phyloP scores from a whole-genome alignment of 176 grass and related monocot genomes.

The Oryza glaberrima region DNA sequence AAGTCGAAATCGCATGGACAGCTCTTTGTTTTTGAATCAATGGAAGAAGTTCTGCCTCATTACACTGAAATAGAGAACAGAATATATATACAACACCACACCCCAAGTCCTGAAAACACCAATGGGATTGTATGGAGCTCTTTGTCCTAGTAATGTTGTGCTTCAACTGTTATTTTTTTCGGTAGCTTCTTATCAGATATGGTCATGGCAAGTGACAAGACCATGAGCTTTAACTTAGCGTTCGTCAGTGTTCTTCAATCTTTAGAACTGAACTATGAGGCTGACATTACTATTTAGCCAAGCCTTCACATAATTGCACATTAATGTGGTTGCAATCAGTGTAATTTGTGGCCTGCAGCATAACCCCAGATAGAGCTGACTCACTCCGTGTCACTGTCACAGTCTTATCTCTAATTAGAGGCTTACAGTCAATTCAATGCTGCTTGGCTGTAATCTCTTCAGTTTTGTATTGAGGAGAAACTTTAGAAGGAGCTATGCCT shows the following conservation, averaged over 20 bases:
- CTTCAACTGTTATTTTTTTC: neutral
- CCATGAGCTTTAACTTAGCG: neutral
- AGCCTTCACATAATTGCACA: neutral
- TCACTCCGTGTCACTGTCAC: neutral
- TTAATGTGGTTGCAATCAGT: neutral
- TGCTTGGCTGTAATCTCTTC: neutral
- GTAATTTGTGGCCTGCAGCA: neutral
- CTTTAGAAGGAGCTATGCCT: no score
- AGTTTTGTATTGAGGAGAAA: neutral
- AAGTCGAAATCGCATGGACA: no score
- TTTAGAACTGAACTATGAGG: neutral
- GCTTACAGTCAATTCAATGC: no score
- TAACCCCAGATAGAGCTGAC: neutral
- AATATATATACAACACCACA: no score
- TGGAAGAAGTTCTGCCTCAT: no score
- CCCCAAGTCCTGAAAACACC: no score
- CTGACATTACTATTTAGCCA: neutral
- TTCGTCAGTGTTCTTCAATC: neutral
- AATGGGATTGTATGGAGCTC: no score
- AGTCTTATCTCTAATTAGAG: slow-evolving; percentile 21
- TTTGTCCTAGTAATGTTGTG: neutral
- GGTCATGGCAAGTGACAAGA: neutral
- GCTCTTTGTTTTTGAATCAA: no score
- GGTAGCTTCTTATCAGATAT: neutral
- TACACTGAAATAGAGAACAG: no score